Base-by-base conservation (phyloP, 768 basidiomycete species). In the Hygrophorus russula region DNA sequence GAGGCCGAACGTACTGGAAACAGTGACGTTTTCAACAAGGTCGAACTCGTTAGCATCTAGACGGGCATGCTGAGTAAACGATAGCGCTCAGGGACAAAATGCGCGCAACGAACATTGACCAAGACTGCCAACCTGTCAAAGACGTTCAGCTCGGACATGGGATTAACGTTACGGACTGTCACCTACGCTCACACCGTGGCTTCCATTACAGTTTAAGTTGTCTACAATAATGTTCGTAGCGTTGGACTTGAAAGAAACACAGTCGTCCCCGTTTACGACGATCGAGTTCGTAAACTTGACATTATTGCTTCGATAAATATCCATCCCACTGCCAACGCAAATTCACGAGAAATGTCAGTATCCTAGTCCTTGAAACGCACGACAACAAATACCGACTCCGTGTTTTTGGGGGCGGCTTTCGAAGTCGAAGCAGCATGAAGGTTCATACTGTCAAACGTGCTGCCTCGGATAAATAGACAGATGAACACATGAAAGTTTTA, bases 11-110 rank as follows among this genome's bases (percentile, higher is more conserved):
- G 17, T 40, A 73, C 71, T 54, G 67, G 24, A 24, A 3, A 74
- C 69, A 4, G 65, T 63, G 32, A 80, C 71, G 56, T 82, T 78
- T 47, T 74, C 66, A 14, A 78, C 78, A 36, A 80, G 76, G 54
- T 80, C 78, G 44, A 66, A 76, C 35, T 67, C 52, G 8, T 66
- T 68, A 41, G 68, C 50, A 48, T 67, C 76, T 55, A 75, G 73
- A 1, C 78, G 7, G 7, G 24, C 7, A 24, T 24, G 7, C 7
- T 3, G 24, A 24, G 24, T 24, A 24, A 24, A 7, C 4, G 24
- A 24, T 7, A 24, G 24, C 7, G 24, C 24, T 24, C 24, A 24
- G 24, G 24, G 7, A 24, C 7, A 7, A 24, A 24, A 7, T 3
- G 4, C 7, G 24, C 24, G 7, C 24, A 24, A 24, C 24, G 24